Percentiles rank a stretch among this genome's conserved stretches.
Conservation (phyloP, 2,329 filamentous ascomycete genomes). For the Diaporthe sp. region DNA sequence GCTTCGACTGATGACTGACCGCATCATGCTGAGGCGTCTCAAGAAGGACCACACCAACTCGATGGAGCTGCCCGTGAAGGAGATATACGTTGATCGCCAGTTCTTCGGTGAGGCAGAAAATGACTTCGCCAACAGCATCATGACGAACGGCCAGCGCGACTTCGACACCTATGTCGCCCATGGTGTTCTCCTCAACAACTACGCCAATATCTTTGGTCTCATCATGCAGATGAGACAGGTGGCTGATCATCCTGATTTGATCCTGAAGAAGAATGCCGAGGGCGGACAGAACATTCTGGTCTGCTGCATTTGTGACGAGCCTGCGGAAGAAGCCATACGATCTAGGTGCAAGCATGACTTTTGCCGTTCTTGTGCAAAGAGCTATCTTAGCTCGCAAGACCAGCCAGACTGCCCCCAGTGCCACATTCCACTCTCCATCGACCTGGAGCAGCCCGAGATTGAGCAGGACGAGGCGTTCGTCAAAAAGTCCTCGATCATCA, state of each 20-base stretch:
- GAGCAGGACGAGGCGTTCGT: constrained; percentile 88
- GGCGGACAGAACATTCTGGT: constrained; percentile 91
- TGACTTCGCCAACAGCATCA: constrained; percentile 95
- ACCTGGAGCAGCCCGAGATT: constrained; percentile 94
- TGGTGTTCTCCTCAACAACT: constrained; percentile 95
- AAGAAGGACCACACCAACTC: constrained; percentile 94
- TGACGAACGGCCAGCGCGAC: constrained; percentile 87
- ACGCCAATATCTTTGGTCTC: constrained; percentile 97
- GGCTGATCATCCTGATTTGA: constrained; percentile 93
- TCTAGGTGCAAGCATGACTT: constrained; percentile 95
- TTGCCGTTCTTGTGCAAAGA: constrained; percentile 82
- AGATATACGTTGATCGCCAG: constrained; percentile 90
- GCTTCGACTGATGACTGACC: constrained; percentile 87
- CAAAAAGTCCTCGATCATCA: constrained; percentile 98
- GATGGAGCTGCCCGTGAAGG: constrained; percentile 97
- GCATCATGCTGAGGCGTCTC: constrained; percentile 94
- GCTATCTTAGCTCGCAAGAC: constrained; percentile 82
- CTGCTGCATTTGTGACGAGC: constrained; percentile 96
- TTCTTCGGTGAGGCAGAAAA: constrained; percentile 98
- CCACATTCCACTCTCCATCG: constrained; percentile 89
- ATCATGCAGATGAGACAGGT: constrained; percentile 99
- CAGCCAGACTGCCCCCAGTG: constrained; percentile 87
- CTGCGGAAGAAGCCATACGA: constrained; percentile 92
- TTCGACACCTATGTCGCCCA: constrained; percentile 97
- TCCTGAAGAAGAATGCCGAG: constrained; percentile 87